Evolutionary conservation across 2,329 filamentous ascomycete species (phyloP).

Genomic region (Verticillium nonalfalfae): DNA sequence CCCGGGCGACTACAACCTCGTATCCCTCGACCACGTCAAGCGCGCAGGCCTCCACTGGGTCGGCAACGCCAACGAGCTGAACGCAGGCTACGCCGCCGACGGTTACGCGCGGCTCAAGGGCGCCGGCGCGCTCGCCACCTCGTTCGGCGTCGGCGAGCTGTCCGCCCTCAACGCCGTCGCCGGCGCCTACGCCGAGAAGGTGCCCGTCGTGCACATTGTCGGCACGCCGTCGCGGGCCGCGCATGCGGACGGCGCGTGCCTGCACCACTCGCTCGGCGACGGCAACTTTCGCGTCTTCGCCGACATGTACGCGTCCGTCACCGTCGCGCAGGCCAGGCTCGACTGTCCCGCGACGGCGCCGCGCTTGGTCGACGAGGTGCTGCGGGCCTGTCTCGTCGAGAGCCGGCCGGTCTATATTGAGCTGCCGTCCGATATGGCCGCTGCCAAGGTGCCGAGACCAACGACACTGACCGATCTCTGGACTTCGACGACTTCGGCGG

Average conservation of each 20-base stretch:
- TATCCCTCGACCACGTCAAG: slow-evolving; percentile 27
- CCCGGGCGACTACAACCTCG: slow-evolving; percentile 34
- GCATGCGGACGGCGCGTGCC: slow-evolving; percentile 32
- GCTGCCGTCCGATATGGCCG: slow-evolving; percentile 46
- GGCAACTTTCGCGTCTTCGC: slow-evolving; percentile 41
- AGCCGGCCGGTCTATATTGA: slow-evolving; percentile 51
- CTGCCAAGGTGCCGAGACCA: slow-evolving; percentile 11
- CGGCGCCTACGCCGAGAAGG: slow-evolving; percentile 50
- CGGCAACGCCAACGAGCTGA: slow-evolving; percentile 53
- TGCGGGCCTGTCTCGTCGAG: slow-evolving; percentile 42
- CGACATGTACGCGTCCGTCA: slow-evolving; percentile 41
- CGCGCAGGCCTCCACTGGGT: slow-evolving; percentile 33
- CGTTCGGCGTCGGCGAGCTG: slow-evolving; percentile 52
- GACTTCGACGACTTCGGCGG: not conserved
- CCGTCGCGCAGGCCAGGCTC: slow-evolving; percentile 38
- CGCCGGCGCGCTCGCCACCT: slow-evolving; percentile 44
- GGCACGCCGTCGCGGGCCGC: slow-evolving; percentile 39
- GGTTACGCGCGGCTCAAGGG: slow-evolving; percentile 51
- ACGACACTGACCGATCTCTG: not conserved
- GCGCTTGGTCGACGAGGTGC: slow-evolving; percentile 41
- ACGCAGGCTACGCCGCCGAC: slow-evolving; percentile 50
- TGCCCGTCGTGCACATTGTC: slow-evolving; percentile 51
- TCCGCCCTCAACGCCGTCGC: slow-evolving; percentile 54
- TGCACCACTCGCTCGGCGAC: slow-evolving; percentile 52
- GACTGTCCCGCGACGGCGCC: slow-evolving; percentile 36